Conservation (phyloP, 2,329 filamentous ascomycete species). For the Cercospora sesami region DNA sequence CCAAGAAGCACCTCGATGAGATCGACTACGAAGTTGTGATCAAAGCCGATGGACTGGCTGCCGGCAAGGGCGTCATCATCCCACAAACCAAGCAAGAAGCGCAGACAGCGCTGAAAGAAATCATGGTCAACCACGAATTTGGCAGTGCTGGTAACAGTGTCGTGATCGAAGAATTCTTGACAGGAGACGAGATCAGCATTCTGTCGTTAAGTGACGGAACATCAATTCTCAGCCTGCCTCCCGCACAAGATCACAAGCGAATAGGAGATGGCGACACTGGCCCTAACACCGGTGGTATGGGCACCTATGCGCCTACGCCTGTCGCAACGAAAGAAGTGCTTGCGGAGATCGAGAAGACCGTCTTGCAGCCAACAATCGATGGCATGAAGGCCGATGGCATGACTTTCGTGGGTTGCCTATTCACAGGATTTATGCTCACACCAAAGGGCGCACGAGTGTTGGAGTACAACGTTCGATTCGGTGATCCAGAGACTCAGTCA, state of each 20-base stretch:
- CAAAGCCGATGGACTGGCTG: conserved; percentile 89
- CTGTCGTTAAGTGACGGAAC: conserved; percentile 89
- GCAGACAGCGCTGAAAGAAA: conserved; percentile 75
- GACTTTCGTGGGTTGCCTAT: conserved; percentile 72
- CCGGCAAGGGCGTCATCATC: conserved; percentile 93
- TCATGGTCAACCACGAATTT: conserved; percentile 88
- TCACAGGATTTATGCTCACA: conserved; percentile 94
- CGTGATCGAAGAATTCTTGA: conserved; percentile 90
- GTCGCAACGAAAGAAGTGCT: conserved; percentile 61
- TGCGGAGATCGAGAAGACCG: conserved; percentile 72
- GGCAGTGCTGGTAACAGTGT: conserved; percentile 84
- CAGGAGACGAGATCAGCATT: conserved; percentile 89
- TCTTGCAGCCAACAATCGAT: conserved; percentile 85
- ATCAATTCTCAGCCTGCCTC: conserved; percentile 77
- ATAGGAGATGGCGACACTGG: conserved; percentile 87
- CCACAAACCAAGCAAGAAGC: conserved; percentile 80
- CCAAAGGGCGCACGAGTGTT: conserved; percentile 75
- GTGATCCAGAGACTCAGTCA: conserved; percentile 88
- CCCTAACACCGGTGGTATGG: conserved; percentile 96
- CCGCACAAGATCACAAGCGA: conserved; percentile 95
- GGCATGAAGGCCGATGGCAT: conserved; percentile 78
- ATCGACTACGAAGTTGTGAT: conserved; percentile 78
- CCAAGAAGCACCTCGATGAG: conserved; percentile 66
- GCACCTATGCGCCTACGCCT: conserved; percentile 80
- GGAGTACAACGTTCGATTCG: conserved; percentile 92